Conservation (phyloP, 2,329 filamentous ascomycete genomes). For the Nemania sp. region DNA sequence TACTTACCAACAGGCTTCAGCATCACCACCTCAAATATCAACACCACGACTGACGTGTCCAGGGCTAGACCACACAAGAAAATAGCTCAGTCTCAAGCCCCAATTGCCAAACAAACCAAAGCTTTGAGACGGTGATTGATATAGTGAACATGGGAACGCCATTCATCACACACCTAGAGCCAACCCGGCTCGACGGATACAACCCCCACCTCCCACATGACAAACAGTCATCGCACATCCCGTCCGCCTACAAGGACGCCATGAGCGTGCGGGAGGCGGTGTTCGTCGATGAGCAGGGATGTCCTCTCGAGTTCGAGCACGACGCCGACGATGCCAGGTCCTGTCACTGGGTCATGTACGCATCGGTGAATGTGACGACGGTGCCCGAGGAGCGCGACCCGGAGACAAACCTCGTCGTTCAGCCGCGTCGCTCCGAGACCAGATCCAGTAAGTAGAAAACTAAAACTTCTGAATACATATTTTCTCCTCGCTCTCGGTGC, state of each 20-base stretch:
- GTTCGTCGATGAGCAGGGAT: slow-evolving; percentile 63
- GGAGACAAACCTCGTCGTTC: slow-evolving; percentile 46
- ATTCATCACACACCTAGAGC: slow-evolving; percentile 54
- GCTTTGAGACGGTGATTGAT: slow-evolving; percentile 3
- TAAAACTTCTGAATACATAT: neutral
- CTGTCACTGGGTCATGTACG: slow-evolving; percentile 89
- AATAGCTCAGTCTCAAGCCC: neutral
- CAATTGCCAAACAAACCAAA: neutral
- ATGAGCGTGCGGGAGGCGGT: slow-evolving; percentile 66
- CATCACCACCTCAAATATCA: too few species aligned
- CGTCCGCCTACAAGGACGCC: slow-evolving; percentile 63
- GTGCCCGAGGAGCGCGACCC: slow-evolving; percentile 51
- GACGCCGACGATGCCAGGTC: slow-evolving; percentile 79
- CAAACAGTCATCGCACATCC: slow-evolving; percentile 52
- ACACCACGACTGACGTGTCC: neutral
- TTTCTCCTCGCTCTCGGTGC: neutral
- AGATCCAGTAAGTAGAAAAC: slow-evolving; percentile 39
- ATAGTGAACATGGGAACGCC: slow-evolving; percentile 51
- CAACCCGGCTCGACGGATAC: slow-evolving; percentile 55
- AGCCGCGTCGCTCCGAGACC: slow-evolving; percentile 51
- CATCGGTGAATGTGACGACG: slow-evolving; percentile 56
- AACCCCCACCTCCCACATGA: slow-evolving; percentile 46
- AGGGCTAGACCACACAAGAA: neutral
- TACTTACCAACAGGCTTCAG: too few species aligned
- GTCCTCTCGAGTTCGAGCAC: slow-evolving; percentile 70